These are phyloP conservation scores for Alternaria sp. DNA, from an alignment of 2,329 filamentous ascomycete species.

Conservation along the genomic window DNA sequence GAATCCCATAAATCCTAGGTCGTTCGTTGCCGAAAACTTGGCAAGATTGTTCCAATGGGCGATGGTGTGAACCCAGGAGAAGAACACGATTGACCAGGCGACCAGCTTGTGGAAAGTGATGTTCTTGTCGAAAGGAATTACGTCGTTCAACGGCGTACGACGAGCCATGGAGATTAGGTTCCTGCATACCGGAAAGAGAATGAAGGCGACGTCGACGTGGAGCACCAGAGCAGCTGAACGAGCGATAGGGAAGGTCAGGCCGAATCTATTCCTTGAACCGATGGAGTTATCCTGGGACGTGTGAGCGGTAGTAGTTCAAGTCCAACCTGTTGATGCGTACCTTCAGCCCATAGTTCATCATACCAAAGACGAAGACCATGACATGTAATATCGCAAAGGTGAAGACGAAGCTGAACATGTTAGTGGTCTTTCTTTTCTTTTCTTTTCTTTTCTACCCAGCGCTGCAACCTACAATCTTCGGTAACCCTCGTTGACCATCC, in stretches of 20 bases:
- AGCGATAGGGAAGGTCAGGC: constrained; percentile 78
- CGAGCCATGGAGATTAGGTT: constrained; percentile 83
- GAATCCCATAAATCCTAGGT: constrained; percentile 79
- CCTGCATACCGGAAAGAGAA: constrained; percentile 83
- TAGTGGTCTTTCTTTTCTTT: constrained; percentile 28
- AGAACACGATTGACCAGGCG: constrained; percentile 88
- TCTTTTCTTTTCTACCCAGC: not conserved
- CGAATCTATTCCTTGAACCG: constrained; percentile 71
- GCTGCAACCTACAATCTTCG: constrained; percentile 72
- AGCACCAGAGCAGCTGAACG: constrained; percentile 77
- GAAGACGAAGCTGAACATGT: constrained; percentile 71
- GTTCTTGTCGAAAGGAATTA: constrained; percentile 89
- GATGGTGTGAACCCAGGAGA: constrained; percentile 84
- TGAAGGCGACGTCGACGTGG: constrained; percentile 81
- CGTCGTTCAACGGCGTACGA: constrained; percentile 82
- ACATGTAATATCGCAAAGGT: constrained; percentile 76
- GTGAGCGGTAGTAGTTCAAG: constrained; percentile 17
- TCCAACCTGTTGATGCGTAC: constrained; percentile 37
- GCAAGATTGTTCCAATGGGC: constrained; percentile 90
- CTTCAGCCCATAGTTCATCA: constrained; percentile 80
- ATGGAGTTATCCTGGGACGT: constrained; percentile 67
- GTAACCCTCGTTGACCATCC: constrained; percentile 92
- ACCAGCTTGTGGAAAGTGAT: constrained; percentile 87
- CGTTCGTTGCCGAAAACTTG: constrained; percentile 76
- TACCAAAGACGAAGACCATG: constrained; percentile 81